A percentile compares a stretch with the other conserved stretches of the same genome.
These are phyloP conservation scores for Mimosa pudica DNA, from an alignment of 306 rosid genomes.

Conservation along the genomic window DNA sequence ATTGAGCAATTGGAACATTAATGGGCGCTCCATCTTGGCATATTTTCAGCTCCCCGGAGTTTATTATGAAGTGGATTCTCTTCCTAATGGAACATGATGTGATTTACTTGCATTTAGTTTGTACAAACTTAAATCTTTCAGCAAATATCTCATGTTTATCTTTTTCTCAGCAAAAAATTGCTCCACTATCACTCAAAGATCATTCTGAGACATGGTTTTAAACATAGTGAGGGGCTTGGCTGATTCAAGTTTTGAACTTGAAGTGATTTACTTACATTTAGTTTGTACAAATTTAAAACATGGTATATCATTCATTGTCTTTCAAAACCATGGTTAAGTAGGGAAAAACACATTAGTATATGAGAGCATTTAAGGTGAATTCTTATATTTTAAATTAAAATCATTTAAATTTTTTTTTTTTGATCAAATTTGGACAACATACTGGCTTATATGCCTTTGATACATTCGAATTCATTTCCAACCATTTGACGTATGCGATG, in stretches of 20 bases:
- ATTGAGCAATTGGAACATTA: constrained; percentile 39
- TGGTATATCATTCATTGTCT: too few species aligned
- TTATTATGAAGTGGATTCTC: constrained; percentile 11
- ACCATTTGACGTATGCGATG: background rate
- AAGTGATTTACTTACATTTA: background rate
- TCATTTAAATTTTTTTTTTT: too few species aligned
- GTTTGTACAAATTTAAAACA: background rate
- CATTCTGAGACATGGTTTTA: background rate
- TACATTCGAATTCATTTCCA: too few species aligned
- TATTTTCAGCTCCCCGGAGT: constrained; percentile 20
- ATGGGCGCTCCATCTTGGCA: constrained; percentile 25
- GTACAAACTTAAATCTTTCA: background rate
- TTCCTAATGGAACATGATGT: background rate
- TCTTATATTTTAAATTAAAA: too few species aligned
- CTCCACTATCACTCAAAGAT: background rate
- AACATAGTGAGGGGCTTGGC: background rate
- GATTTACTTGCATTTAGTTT: background rate
- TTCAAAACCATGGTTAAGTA: too few species aligned
- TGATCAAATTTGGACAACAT: too few species aligned
- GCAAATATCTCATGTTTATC: background rate
- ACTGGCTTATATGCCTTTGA: too few species aligned
- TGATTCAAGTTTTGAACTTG: background rate
- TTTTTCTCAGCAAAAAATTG: background rate
- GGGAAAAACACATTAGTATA: too few species aligned
- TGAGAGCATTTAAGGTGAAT: too few species aligned